Conservation (phyloP, 495 filamentous ascomycete species). For the Penicillium canariense region DNA sequence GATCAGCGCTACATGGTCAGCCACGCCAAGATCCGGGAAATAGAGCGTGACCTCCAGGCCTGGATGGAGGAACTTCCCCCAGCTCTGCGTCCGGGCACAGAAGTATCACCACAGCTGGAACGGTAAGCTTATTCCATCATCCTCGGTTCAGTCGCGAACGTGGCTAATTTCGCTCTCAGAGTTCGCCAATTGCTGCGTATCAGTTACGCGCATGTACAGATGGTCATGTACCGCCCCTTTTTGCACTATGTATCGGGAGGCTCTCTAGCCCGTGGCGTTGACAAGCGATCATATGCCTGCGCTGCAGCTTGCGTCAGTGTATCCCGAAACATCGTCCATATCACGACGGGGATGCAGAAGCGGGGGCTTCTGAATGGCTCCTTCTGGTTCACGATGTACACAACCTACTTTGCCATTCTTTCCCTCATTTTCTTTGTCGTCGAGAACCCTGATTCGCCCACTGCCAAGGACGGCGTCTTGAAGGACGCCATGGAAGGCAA, state of each 20-base stretch:
- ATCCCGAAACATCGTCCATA: slow-evolving; percentile 91
- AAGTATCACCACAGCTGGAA: slow-evolving; percentile 68
- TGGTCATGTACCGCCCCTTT: slow-evolving; percentile 94
- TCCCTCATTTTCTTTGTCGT: slow-evolving; percentile 86
- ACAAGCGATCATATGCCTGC: slow-evolving; percentile 86
- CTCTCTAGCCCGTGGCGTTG: slow-evolving; percentile 63
- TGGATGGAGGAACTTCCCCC: slow-evolving; percentile 82
- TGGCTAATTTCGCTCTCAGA: slow-evolving; percentile 40
- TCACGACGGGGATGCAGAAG: slow-evolving; percentile 84
- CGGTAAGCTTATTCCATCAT: slow-evolving; percentile 53
- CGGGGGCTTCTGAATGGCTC: slow-evolving; percentile 79
- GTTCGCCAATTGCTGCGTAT: slow-evolving; percentile 85
- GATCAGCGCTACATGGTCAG: slow-evolving; percentile 79
- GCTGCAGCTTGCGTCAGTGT: slow-evolving; percentile 90
- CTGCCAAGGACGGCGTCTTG: slow-evolving; percentile 71
- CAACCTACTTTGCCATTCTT: slow-evolving; percentile 90
- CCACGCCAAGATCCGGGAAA: slow-evolving; percentile 83
- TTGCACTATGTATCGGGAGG: slow-evolving; percentile 86
- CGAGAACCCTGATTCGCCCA: slow-evolving; percentile 79
- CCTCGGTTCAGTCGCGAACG: background rate
- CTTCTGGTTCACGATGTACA: slow-evolving; percentile 97
- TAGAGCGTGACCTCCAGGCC: slow-evolving; percentile 77
- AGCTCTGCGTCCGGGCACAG: slow-evolving; percentile 70
- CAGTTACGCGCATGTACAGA: slow-evolving; percentile 85
- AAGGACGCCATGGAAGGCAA: slow-evolving; percentile 81